A percentile compares a stretch with the other conserved stretches of the same genome.
These are phyloP conservation scores for Clausena lansium DNA, from an alignment of 345 rosid genomes.

Conservation along the genomic window DNA sequence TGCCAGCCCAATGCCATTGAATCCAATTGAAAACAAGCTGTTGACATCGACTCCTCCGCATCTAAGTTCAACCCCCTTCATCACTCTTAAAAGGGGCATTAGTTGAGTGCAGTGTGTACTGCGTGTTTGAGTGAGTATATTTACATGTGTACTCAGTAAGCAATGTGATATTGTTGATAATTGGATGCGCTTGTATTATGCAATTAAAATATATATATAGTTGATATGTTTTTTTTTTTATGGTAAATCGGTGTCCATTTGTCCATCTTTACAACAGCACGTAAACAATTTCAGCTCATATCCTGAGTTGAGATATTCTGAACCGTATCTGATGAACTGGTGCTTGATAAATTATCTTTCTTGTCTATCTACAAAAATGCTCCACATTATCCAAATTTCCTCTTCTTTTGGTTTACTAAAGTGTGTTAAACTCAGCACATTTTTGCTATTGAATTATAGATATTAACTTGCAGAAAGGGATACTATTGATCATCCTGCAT, in stretches of 20 bases:
- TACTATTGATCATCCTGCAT: too few relatives aligned
- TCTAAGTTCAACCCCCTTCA: slow-evolving; percentile 58
- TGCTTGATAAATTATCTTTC: too few relatives aligned
- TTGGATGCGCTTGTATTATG: neutral
- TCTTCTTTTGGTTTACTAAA: too few relatives aligned
- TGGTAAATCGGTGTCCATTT: too few relatives aligned
- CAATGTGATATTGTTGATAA: slow-evolving; percentile 7
- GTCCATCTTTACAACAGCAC: too few relatives aligned
- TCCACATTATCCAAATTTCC: too few relatives aligned
- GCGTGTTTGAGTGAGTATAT: neutral
- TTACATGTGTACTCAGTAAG: neutral
- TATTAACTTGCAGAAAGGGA: too few relatives aligned
- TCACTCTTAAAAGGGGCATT: slow-evolving; percentile 42
- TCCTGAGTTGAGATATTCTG: too few relatives aligned
- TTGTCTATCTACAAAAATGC: too few relatives aligned
- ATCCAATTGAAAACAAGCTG: slow-evolving; percentile 60
- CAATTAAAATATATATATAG: neutral
- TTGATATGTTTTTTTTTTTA: neutral
- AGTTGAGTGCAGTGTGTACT: slow-evolving; percentile 8
- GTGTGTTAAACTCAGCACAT: too few relatives aligned
- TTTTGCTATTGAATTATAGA: too few relatives aligned
- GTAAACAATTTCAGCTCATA: neutral
- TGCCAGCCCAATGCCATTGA: slow-evolving; percentile 46
- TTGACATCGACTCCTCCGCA: slow-evolving; percentile 44
- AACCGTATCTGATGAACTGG: too few relatives aligned